A percentile compares a stretch with the other conserved stretches of the same genome.
Evolutionary conservation across 75 land plant genomes (phyloP).

Genomic region (Picea sitchensis): DNA sequence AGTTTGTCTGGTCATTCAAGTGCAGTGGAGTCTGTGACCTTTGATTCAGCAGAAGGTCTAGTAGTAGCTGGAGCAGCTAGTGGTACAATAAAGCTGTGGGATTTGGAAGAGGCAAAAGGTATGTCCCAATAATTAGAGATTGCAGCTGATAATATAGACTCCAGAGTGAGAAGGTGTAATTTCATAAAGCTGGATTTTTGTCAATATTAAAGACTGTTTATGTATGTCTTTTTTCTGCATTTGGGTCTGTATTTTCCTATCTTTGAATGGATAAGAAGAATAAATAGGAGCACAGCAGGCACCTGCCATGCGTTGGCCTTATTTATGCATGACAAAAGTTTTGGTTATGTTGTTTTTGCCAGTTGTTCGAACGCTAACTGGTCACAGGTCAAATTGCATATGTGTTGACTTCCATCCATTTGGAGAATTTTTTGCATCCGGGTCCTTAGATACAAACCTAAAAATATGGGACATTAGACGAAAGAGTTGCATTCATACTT

Average conservation of each 20-base stretch:
- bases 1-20: slow-evolving; percentile 89
- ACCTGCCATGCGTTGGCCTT: too few relatives aligned
- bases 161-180: not conserved
- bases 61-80: slow-evolving; percentile 92
- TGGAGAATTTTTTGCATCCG: slow-evolving; percentile 97
- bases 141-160: not conserved
- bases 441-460: slow-evolving; percentile 84
- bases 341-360: slow-evolving; percentile 16
- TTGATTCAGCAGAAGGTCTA: slow-evolving; percentile 79
- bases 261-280: too few relatives aligned
- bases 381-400: slow-evolving; percentile 82
- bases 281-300: too few relatives aligned
- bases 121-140: slow-evolving; percentile 4
- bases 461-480: slow-evolving; percentile 92
- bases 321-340: not conserved
- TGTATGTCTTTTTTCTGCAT: not conserved
- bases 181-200: not conserved
- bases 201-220: not conserved
- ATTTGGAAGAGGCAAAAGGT: slow-evolving; percentile 90
- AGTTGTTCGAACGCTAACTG: slow-evolving; percentile 89
- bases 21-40: slow-evolving; percentile 84
- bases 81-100: slow-evolving; percentile 96
- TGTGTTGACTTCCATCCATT: slow-evolving; percentile 90
- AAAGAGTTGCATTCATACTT: slow-evolving; percentile 94
- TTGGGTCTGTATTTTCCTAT: not conserved